Base-by-base conservation (phyloP, 2,329 filamentous ascomycete genomes). In the Ophiostoma montium region DNA sequence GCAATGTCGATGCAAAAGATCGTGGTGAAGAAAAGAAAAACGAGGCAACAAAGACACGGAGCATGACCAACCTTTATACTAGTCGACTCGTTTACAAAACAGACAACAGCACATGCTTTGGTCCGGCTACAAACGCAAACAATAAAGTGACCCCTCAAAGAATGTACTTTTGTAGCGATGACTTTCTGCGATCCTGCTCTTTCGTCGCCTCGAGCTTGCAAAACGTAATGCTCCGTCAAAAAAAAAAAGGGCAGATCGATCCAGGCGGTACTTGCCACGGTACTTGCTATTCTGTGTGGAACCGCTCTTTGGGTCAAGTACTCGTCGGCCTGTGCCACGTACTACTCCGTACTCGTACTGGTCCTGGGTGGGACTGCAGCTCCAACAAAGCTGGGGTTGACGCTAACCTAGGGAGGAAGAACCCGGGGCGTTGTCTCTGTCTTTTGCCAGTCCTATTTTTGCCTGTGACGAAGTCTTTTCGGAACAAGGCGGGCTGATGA, bases 401-500 rank as follows among this genome's bases (percentile, higher is more conserved):
- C n/a, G 12, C 50, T 51, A 51, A 49, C 50, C 50, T 35, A 49
- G 41, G 44, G 21, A 42, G 52, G 52, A 48, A 50, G 30, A 49
- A 52, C 18, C 46, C 52, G 52, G 52, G 47, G 45, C 21, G 30
- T n/a, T 9, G 42, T n/a, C 42, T 19, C 23, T 8, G 8, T 5
- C 21, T 16, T 21, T 19, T 19, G n/a, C 8, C 15, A n/a, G n/a
- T n/a, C 33, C 3, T 16, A 11, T 9, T 33, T 21, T 19, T 18
- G n/a, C 42, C 42, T 18, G 42, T 2, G 33, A 54, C 52, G 52
- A 54, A 43, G 35, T 42, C 36, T 52, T 52, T 52, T 46, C 52
- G 52, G 52, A 54, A 31, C 48, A 49, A 35, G 36, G 12, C 21
- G 15, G 10, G 3, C 41, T 12, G 35, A 13, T 27, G 23, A 16